These are phyloP conservation scores for Trichoderma sp. DNA, from an alignment of 2,329 filamentous ascomycete genomes.

Conservation along the genomic window DNA sequence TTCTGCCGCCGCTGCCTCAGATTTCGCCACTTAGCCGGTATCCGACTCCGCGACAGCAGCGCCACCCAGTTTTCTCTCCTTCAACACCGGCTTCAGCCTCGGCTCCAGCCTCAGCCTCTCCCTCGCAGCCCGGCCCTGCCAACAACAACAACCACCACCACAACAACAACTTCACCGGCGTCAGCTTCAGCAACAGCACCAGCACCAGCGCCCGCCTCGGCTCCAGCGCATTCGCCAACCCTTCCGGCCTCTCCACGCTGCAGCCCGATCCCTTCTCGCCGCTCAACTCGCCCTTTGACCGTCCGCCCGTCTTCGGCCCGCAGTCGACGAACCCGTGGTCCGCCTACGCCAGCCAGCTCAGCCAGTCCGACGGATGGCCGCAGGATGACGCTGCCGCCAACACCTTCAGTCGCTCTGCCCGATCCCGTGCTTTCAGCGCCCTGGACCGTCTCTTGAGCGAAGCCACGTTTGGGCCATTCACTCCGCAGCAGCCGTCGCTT, in stretches of 20 bases:
- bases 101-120: background rate
- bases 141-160: background rate
- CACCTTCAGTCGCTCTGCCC: background rate
- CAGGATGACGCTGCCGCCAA: slow-evolving; percentile 1
- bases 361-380: background rate
- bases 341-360: background rate
- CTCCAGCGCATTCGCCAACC: background rate
- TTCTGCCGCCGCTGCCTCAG: slow-evolving; percentile 26
- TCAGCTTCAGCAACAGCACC: background rate
- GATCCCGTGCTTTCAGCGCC: background rate
- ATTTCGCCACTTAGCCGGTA: slow-evolving; percentile 28
- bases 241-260: slow-evolving; percentile 3
- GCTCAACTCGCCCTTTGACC: background rate
- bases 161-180: background rate
- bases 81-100: background rate
- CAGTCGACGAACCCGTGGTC: slow-evolving; percentile 3
- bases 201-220: background rate
- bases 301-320: background rate
- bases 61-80: background rate
- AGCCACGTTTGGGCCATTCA: background rate
- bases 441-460: background rate
- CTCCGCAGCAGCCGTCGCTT: slow-evolving; percentile 5
- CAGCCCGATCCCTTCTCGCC: slow-evolving; percentile 16
- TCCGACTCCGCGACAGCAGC: too few relatives aligned
- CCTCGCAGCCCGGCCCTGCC: background rate